Evolutionary conservation across 2,329 filamentous ascomycete species (phyloP), one percentile per base, ranked within the genome.

Genomic region (Dactylella cylindrospora): DNA sequence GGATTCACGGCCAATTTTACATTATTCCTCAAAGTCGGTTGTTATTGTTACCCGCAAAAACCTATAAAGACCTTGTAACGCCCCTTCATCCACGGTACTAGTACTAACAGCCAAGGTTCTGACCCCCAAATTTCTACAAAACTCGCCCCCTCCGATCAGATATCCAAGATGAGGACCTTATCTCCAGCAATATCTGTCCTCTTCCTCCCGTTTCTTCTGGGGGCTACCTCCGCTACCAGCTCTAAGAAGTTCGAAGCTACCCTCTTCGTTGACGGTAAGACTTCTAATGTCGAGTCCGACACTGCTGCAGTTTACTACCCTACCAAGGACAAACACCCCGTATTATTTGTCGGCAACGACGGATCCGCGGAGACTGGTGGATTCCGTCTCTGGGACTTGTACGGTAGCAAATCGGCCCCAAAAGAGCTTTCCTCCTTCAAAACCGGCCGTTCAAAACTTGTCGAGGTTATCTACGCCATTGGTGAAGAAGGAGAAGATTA

Each of bases 391-490:
- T 78, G 72, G 64, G 62, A 68, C 6, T 64, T 76, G 26, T 66
- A 70, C 35, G 68, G 67, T 20, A 65, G 70, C 32, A 67, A 68
- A 3, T 67, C 69, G 3, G 28, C 53, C n/a, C 28, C 33, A 8
- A 40, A 61, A 29, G 72, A 75, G 52, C 66, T 71, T 6, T 60
- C 66, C 2, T 68, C 71, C 17, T 65, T 70, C 31, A 70, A 69
- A 17, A 72, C 75, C 1, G 76, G 76, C 3, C 73, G 76, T 22
- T 77, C 75, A n/a, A 78, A 77, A 66, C 70, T 77, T 5, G 70
- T 77, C 9, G 71, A 73, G 7, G 71, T 73, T 0, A 67, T 75
- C 1, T 72, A 77, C 50, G 71, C 68, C 12, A 62, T 76, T 7
- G 71, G 64, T 3, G 25, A 44, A 2, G 39, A 40, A 13, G 70